Percentiles rank a stretch among this genome's conserved stretches.
phyloP scores from a whole-genome alignment of 495 filamentous ascomycete species.

The Achaetomiella virescens region DNA sequence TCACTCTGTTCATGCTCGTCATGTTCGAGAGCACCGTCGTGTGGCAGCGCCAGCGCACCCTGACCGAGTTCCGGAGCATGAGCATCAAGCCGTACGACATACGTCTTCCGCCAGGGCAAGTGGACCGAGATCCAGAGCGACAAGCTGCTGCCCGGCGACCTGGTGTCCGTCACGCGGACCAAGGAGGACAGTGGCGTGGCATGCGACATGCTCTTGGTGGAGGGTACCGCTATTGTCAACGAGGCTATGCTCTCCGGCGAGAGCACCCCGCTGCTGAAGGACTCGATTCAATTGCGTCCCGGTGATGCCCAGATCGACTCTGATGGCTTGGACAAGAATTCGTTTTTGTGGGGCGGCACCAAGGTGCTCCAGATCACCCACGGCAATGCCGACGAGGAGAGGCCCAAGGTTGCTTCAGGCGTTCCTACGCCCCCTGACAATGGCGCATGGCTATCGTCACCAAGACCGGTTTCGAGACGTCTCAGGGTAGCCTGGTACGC shows the following conservation, averaged over 20 bases:
- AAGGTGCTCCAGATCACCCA: conserved; percentile 96
- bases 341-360: conserved; percentile 93
- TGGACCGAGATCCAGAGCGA: conserved; percentile 91
- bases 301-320: conserved; percentile 77
- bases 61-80: conserved; percentile 97
- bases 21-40: conserved; percentile 98
- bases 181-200: conserved; percentile 97
- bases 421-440: conserved; percentile 76
- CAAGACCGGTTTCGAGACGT: conserved; percentile 98
- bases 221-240: conserved; percentile 96
- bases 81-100: conserved; percentile 96
- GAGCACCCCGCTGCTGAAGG: conserved; percentile 93
- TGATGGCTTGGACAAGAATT: conserved; percentile 91
- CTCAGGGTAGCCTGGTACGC: conserved; percentile 91
- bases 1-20: conserved; percentile 97
- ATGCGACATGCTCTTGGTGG: conserved; percentile 92
- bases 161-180: conserved; percentile 88
- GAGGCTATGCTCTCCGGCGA: conserved; percentile 99
- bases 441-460: conserved; percentile 87
- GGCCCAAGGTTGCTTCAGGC: conserved; percentile 60
- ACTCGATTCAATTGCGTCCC: conserved; percentile 88
- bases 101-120: conserved; percentile 75
- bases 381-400: conserved; percentile 64
- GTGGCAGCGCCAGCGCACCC: conserved; percentile 95
- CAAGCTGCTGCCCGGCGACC: conserved; percentile 89